Percentiles rank a stretch among this genome's conserved stretches.
phyloP scores from a whole-genome alignment of 768 basidiomycete species.

The Lentinula detonsa region DNA sequence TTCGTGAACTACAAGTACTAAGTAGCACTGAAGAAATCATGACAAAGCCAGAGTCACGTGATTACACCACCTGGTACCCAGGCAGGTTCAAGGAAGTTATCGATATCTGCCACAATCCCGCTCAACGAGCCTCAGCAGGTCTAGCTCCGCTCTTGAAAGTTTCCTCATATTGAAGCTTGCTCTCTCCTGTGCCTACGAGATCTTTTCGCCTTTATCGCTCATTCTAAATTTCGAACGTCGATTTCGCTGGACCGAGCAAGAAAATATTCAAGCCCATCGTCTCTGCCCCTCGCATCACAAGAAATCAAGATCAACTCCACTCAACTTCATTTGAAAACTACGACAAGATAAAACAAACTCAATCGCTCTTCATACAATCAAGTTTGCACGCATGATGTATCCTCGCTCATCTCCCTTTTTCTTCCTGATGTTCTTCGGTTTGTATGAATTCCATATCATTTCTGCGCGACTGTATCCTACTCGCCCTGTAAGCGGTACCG shows the following conservation, averaged over 20 bases:
- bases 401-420: not conserved
- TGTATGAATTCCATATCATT: not conserved
- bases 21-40: too few species aligned
- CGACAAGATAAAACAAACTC: not conserved
- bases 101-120: too few species aligned
- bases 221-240: not conserved
- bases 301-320: not conserved
- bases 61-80: too few species aligned
- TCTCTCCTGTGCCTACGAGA: not conserved
- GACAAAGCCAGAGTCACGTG: too few species aligned
- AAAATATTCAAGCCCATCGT: too few species aligned
- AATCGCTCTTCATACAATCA: not conserved
- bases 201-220: not conserved
- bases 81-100: too few species aligned
- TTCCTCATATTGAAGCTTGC: not conserved
- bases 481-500: conserved; percentile 37
- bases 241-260: not conserved
- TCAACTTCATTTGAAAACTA: not conserved
- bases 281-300: not conserved
- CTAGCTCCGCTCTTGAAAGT: not conserved
- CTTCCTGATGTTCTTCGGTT: not conserved
- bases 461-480: conserved; percentile 44
- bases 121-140: not conserved
- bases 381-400: not conserved
- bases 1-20: too few species aligned